Evolutionary conservation across 1,139 yeast genomes (phyloP), one percentile per base, ranked within the genome.

Genomic region (Pichia sp.): DNA sequence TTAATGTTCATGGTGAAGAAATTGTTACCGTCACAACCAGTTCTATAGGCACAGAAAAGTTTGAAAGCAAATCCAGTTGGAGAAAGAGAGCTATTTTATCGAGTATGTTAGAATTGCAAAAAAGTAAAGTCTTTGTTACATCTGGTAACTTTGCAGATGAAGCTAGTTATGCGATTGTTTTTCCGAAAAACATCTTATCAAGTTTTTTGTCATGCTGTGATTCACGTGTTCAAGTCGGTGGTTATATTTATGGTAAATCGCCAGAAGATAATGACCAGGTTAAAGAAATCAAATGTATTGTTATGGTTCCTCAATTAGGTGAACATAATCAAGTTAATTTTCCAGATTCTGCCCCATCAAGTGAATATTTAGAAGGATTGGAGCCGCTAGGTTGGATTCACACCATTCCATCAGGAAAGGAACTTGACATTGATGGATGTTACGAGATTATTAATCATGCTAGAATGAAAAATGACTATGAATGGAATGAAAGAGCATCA

Each of bases 1-100:
- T 85, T 30, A 95, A 90, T 65, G 96, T 89, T 3, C 97, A 91
- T 63, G 99, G 99, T 41, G 99, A 93, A 65, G 95, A 91, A 62
- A 91, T 95, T 63, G 84, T 87, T 42, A 95, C 96, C 0, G 96
- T 93, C 25, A 90, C 98, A 0, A 90, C 99, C 0, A 83, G 95
- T 25, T 83, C 83, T 59, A 91, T 87, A 65, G 99, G 90, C 64
- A 95, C 89, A 61, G 85, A 82, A 71, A 72, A 84, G 3, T 93
- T 93, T 65, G 76, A 84, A 44, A 88, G 97, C 3, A 84, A 83
- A 66, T 84, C 90, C 42, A 96, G 91, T 65, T 93, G 99, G 99
- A 78, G 98, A 60, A 78, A 78, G 54, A 73, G 96, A 44, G 97
- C 97, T 0, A 80, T 95, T 53, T 84, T 95, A 1, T 79, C 95